Base-by-base conservation (phyloP, 2,329 filamentous ascomycete genomes). In the Chaetomium globosum region DNA sequence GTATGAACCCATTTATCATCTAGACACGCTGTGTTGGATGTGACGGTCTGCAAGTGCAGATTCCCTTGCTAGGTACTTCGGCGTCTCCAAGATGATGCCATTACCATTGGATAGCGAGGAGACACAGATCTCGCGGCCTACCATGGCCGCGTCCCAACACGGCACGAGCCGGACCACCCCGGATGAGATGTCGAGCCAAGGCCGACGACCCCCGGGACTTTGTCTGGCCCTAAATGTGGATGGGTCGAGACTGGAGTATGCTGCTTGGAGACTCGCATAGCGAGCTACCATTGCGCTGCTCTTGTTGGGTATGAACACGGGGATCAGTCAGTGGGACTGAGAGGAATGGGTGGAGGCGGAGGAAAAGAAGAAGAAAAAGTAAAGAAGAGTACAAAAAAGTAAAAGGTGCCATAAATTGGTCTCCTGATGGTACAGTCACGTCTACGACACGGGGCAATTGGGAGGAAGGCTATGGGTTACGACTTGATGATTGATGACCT, bases 401-500 rank as follows among this genome's bases (percentile, higher is more conserved):
- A 26, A 23, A 54, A 48, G 55, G 36, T 10, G 30, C 49, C 63
- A 63, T 63, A 62, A 64, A 61, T 21, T 53, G 62, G 62, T 55
- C 31, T 16, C 48, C 43, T 19, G 39, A 59, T 43, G 62, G 62
- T 46, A 57, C n/a, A 46, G 61, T 49, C 54, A 51, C 59, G 59
- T 59, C 53, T 23, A 55, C 5, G 33, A 30, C 19, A 39, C 46
- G 55, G 39, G 59, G 51, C 56, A 67, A 54, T 53, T 65, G 65
- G 65, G 65, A 65, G 65, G 59, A 63, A 60, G 55, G 59, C 48
- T 46, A 58, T 7, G 23, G 36, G 36, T 64, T 56, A 66, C 43
- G 64, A 60, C 51, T 68, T 31, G 4, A 65, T 63, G 67, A 67
- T 46, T 63, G 62, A 68, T 62, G 66, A 65, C 31, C 49, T 65